phyloP scores from a whole-genome alignment of 129 eudicot species.

The Escallonia rubra region DNA sequence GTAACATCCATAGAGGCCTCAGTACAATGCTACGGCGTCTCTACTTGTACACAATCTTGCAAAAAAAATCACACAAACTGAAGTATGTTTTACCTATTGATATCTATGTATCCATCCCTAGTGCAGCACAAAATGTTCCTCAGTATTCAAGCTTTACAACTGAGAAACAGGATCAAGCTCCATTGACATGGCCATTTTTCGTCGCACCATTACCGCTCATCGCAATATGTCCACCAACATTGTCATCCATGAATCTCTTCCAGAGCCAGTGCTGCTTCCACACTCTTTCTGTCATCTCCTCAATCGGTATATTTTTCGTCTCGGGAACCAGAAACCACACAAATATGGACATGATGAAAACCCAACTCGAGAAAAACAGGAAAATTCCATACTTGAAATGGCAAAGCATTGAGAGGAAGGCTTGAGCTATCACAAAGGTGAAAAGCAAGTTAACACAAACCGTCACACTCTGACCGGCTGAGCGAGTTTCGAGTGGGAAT shows the following conservation, averaged over 20 bases:
- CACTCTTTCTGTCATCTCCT: slow-evolving; percentile 89
- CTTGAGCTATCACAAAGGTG: slow-evolving; percentile 94
- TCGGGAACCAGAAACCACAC: slow-evolving; percentile 87
- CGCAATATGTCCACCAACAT: slow-evolving; percentile 8
- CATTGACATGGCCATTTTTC: slow-evolving; percentile 36
- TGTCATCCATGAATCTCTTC: slow-evolving; percentile 82
- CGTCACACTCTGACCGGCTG: slow-evolving; percentile 88
- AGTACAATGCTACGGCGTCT: too few species aligned
- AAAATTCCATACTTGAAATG: slow-evolving; percentile 88
- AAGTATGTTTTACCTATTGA: not conserved
- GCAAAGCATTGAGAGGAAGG: slow-evolving; percentile 91
- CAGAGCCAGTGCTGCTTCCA: slow-evolving; percentile 98
- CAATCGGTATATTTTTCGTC: slow-evolving; percentile 88
- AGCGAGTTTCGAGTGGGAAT: slow-evolving; percentile 82
- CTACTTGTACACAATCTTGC: too few species aligned
- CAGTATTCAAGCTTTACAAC: not conserved
- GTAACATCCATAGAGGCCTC: too few species aligned
- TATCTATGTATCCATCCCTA: slow-evolving; percentile 10
- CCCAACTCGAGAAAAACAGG: slow-evolving; percentile 96
- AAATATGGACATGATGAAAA: slow-evolving; percentile 77
- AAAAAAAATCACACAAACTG: too few species aligned
- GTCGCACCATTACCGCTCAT: not conserved
- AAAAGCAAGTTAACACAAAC: slow-evolving; percentile 83
- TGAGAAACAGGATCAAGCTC: slow-evolving; percentile 20
- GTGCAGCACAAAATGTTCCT: not conserved